Percentiles rank a stretch among this genome's conserved stretches.
phyloP scores from a whole-genome alignment of 306 rosid species.

The Sindora glabra region DNA sequence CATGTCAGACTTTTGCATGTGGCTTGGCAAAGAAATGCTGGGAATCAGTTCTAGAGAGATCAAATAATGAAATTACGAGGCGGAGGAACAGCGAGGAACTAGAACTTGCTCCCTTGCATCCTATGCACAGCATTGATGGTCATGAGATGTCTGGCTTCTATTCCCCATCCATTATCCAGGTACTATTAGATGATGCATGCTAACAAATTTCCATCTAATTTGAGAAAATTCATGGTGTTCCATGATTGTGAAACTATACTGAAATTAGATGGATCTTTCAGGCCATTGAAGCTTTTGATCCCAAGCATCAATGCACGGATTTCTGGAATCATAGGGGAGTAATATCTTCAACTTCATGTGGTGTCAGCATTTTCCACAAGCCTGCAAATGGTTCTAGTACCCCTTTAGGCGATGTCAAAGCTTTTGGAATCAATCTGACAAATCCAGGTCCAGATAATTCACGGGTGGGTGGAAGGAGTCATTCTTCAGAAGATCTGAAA shows the following conservation, averaged over 20 bases:
- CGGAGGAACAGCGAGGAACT: constrained; percentile 30
- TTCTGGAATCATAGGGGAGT: constrained; percentile 60
- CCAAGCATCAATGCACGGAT: constrained; percentile 51
- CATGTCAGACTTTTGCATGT: constrained; percentile 39
- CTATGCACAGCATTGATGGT: constrained; percentile 47
- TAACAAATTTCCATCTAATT: too few species aligned
- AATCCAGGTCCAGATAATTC: constrained; percentile 19
- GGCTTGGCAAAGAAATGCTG: constrained; percentile 64
- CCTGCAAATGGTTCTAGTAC: constrained; percentile 19
- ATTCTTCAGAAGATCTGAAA: constrained; percentile 31
- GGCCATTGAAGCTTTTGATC: constrained; percentile 82
- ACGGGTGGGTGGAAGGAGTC: constrained; percentile 14
- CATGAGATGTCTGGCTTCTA: constrained; percentile 77
- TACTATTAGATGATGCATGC: too few species aligned
- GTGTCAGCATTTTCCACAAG: constrained; percentile 14
- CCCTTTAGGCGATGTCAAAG: constrained; percentile 24
- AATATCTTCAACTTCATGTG: constrained; percentile 8
- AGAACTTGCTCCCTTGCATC: constrained; percentile 32
- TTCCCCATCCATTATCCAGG: constrained; percentile 54
- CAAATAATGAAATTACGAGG: constrained; percentile 38
- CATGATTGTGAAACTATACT: background rate
- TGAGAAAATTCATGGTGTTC: background rate
- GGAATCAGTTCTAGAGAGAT: constrained; percentile 57
- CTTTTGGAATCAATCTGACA: constrained; percentile 37
- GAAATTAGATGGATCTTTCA: constrained; percentile 19